Conservation (phyloP, 441 rosid species). For the Metrosideros polymorpha region DNA sequence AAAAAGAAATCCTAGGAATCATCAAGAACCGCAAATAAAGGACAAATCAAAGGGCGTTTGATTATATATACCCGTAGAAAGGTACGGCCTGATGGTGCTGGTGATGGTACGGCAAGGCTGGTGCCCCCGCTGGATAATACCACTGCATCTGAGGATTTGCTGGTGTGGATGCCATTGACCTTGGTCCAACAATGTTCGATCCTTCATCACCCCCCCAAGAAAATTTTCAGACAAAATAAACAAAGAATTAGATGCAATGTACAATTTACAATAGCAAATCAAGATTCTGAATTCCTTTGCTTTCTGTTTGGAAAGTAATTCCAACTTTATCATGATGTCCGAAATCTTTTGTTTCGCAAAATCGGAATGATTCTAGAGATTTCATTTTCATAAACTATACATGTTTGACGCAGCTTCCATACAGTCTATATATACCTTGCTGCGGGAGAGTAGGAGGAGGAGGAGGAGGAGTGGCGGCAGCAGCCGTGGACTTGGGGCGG, state of each 20-base stretch:
- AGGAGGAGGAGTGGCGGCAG: slow-evolving; percentile 16
- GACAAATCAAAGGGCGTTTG: too few species aligned
- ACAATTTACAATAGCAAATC: neutral
- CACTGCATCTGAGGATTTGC: slow-evolving; percentile 54
- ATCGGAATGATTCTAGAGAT: neutral
- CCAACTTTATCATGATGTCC: neutral
- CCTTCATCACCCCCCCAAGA: slow-evolving; percentile 31
- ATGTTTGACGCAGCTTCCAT: neutral
- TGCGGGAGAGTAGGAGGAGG: neutral
- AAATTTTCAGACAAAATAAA: neutral
- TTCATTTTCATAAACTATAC: neutral
- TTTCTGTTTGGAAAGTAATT: neutral
- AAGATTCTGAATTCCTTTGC: neutral
- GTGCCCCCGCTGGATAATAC: slow-evolving; percentile 56
- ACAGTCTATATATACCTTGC: slow-evolving; percentile 38
- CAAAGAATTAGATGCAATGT: neutral
- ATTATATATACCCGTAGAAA: slow-evolving; percentile 44
- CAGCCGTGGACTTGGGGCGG: slow-evolving; percentile 35
- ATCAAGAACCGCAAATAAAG: neutral
- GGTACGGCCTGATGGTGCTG: slow-evolving; percentile 50
- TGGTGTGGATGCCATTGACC: slow-evolving; percentile 38
- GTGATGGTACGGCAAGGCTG: slow-evolving; percentile 40
- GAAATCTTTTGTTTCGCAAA: neutral
- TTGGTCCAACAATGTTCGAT: slow-evolving; percentile 31
- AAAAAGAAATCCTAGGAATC: neutral